These are phyloP conservation scores for Suillus hirtellus DNA, from an alignment of 768 basidiomycete species.

Conservation along the genomic window DNA sequence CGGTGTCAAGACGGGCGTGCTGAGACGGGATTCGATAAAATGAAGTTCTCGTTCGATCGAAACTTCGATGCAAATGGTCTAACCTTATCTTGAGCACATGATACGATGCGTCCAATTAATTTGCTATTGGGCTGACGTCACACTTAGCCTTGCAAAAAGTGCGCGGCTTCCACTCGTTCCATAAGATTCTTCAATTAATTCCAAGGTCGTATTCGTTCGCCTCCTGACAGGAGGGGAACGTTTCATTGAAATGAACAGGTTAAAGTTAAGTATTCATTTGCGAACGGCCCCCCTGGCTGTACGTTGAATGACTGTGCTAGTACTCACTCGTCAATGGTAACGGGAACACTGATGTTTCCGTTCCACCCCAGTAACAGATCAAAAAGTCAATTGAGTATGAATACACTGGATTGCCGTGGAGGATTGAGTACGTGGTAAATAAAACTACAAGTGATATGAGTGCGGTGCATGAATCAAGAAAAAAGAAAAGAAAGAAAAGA, in stretches of 20 bases:
- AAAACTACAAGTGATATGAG: constrained; percentile 1
- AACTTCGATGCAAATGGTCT: not conserved
- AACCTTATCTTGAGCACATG: not conserved
- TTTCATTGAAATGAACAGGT: not conserved
- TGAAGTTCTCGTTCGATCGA: not conserved
- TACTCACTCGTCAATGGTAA: not conserved
- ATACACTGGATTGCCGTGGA: constrained; percentile 1
- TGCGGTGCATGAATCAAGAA: not conserved
- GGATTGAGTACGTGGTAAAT: not conserved
- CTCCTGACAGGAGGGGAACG: not conserved
- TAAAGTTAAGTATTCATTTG: not conserved
- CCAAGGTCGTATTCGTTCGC: not conserved
- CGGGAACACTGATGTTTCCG: not conserved
- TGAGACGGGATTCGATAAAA: not conserved
- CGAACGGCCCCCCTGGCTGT: not conserved
- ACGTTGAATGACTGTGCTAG: not conserved
- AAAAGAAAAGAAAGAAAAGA: not conserved
- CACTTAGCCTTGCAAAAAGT: not conserved
- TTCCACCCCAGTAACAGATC: not conserved
- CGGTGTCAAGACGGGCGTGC: not conserved
- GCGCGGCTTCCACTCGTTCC: not conserved
- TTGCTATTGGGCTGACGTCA: not conserved
- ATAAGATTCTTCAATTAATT: not conserved
- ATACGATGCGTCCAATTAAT: not conserved
- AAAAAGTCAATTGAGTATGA: not conserved